Conservation (phyloP, 768 basidiomycete species). For the Chalciporus chontae region DNA sequence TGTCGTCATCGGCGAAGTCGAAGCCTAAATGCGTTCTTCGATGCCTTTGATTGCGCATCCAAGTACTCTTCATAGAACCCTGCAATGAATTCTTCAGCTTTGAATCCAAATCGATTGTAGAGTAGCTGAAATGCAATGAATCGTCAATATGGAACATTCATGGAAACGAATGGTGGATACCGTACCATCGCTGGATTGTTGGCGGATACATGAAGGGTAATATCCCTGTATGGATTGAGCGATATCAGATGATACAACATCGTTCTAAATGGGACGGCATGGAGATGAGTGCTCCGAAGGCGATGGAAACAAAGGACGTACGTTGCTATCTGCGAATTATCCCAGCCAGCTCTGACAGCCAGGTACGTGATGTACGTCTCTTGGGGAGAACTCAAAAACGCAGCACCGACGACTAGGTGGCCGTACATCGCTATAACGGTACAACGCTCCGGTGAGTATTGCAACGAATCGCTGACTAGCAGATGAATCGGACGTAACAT, state of each 20-base stretch:
- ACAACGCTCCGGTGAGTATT: conserved; percentile 64
- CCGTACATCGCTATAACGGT: conserved; percentile 77
- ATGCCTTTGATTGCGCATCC: conserved; percentile 62
- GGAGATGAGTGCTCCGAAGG: not conserved
- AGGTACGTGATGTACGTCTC: conserved; percentile 85
- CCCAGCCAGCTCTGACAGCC: conserved; percentile 77
- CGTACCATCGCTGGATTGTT: conserved; percentile 77
- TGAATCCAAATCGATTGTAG: conserved; percentile 86
- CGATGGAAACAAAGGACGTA: conserved; percentile 24
- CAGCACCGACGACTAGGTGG: conserved; percentile 66
- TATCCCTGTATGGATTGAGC: conserved; percentile 70
- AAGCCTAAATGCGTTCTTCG: conserved; percentile 78
- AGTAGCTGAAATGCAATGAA: conserved; percentile 45
- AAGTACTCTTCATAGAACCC: conserved; percentile 82
- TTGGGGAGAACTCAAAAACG: conserved; percentile 72
- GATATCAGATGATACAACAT: conserved; percentile 77
- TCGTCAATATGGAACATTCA: not conserved
- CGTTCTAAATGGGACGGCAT: conserved; percentile 37
- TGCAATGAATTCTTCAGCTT: conserved; percentile 78
- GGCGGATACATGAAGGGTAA: conserved; percentile 78
- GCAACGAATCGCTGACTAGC: conserved; percentile 66
- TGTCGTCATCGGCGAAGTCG: conserved; percentile 56
- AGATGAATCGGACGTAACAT: not conserved
- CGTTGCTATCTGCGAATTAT: conserved; percentile 77
- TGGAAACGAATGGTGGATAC: not conserved